Percentiles rank a stretch among this genome's conserved stretches.
phyloP scores from a whole-genome alignment of 495 filamentous ascomycete species.

The Pyronema domesticum region DNA sequence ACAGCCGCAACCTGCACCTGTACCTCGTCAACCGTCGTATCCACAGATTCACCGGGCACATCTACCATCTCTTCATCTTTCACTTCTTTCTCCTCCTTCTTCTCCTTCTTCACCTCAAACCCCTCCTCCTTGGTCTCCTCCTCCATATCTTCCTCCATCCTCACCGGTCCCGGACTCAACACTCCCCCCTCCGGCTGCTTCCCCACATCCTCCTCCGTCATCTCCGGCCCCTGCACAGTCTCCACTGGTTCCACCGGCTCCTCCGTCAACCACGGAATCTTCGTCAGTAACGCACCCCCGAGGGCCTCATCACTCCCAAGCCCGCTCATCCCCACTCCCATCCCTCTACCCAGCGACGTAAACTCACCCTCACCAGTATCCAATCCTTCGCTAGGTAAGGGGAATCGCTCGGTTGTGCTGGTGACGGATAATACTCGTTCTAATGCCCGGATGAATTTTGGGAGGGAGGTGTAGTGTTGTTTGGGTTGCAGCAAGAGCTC shows the following conservation, averaged over 20 bases:
- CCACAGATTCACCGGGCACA: not conserved
- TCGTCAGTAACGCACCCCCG: slow-evolving; percentile 79
- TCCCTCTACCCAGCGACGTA: not conserved
- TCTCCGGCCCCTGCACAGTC: slow-evolving; percentile 51
- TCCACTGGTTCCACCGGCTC: slow-evolving; percentile 36
- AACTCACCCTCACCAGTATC: no score
- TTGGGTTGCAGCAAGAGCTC: slow-evolving; percentile 71
- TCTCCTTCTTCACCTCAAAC: slow-evolving; percentile 29
- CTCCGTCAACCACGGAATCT: slow-evolving; percentile 67
- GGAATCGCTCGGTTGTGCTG: slow-evolving; percentile 62
- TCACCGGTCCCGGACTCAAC: slow-evolving; percentile 13
- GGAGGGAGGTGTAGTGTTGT: slow-evolving; percentile 59
- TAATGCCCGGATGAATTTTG: slow-evolving; percentile 73
- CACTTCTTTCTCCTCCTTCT: slow-evolving; percentile 12
- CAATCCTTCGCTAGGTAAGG: slow-evolving; percentile 38
- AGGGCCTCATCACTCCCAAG: slow-evolving; percentile 74
- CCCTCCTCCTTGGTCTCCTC: slow-evolving; percentile 28
- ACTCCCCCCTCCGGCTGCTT: slow-evolving; percentile 38
- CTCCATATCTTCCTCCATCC: slow-evolving; percentile 26
- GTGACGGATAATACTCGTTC: slow-evolving; percentile 86
- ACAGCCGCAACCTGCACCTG: slow-evolving; percentile 13
- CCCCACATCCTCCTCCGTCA: slow-evolving; percentile 76
- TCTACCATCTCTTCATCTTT: slow-evolving; percentile 13
- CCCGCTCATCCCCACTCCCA: slow-evolving; percentile 11
- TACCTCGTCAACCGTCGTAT: slow-evolving; percentile 3